A percentile compares a stretch with the other conserved stretches of the same genome.
Conservation (phyloP, 306 rosid species). For the Lathyrus aphaca region DNA sequence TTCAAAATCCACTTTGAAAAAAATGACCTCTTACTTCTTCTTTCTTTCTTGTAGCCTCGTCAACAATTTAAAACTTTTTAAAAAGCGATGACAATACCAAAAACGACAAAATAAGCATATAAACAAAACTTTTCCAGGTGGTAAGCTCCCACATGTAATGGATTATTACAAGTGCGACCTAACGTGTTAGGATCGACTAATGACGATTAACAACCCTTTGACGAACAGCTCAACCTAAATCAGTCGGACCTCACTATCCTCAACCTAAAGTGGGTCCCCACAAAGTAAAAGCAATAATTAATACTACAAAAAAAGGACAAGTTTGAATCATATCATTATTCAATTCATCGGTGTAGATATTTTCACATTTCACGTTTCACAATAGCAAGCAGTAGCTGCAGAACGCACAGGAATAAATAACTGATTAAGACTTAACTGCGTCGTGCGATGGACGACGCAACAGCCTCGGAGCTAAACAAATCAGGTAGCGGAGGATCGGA, state of each 20-base stretch:
- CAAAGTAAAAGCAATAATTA: neutral
- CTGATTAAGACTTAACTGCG: neutral
- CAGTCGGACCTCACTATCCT: neutral
- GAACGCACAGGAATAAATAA: neutral
- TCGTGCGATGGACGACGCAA: conserved; percentile 41
- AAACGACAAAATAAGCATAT: neutral
- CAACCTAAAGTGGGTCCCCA: neutral
- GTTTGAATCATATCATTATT: neutral
- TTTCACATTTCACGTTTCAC: neutral
- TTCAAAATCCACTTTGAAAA: no score
- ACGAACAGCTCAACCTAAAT: conserved; percentile 12
- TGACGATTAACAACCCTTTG: neutral
- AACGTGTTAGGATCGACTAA: conserved; percentile 1
- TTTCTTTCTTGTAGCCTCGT: no score
- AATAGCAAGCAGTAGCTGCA: neutral
- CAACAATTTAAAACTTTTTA: neutral
- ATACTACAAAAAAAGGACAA: neutral
- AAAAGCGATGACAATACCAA: neutral
- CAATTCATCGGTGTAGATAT: no score
- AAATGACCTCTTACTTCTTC: no score
- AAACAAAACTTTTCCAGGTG: neutral
- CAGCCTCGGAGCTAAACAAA: conserved; percentile 35
- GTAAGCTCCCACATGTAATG: neutral
- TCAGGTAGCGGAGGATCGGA: conserved; percentile 46
- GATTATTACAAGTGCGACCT: neutral